Conservation (phyloP, 305 asterid species). For the Fraxinus greggii region DNA sequence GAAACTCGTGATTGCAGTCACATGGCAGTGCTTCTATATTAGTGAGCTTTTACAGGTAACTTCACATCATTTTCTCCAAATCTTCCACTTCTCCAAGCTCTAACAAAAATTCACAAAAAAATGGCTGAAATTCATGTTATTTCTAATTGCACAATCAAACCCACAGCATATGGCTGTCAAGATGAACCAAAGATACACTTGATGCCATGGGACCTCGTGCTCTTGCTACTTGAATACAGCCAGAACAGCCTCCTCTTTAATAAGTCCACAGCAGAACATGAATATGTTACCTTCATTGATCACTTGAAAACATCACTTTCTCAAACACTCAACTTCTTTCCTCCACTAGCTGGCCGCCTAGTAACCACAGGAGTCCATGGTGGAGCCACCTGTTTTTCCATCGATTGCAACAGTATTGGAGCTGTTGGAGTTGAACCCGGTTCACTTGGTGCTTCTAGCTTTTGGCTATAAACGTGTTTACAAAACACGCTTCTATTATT, state of each 20-base stretch:
- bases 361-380: not conserved
- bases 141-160: slow-evolving; percentile 16
- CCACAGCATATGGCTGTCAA: not conserved
- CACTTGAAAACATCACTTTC: slow-evolving; percentile 29
- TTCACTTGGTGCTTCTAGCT: too few species aligned
- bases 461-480: too few species aligned
- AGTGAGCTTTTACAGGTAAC: not conserved
- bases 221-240: slow-evolving; percentile 25
- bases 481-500: too few species aligned
- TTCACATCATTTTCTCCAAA: not conserved
- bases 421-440: not conserved
- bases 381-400: slow-evolving; percentile 1
- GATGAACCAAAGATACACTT: slow-evolving; percentile 17
- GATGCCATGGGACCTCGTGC: slow-evolving; percentile 39
- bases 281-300: slow-evolving; percentile 3
- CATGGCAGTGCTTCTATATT: not conserved
- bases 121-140: slow-evolving; percentile 8
- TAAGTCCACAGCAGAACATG: slow-evolving; percentile 21
- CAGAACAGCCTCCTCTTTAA: slow-evolving; percentile 33
- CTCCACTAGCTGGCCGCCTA: slow-evolving; percentile 29
- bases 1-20: not conserved
- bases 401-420: slow-evolving; percentile 20
- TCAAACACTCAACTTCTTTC: slow-evolving; percentile 30
- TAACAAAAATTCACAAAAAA: not conserved
- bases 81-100: not conserved